Evolutionary conservation across 768 basidiomycete species (phyloP).

Genomic region (Ramaria rubella): DNA sequence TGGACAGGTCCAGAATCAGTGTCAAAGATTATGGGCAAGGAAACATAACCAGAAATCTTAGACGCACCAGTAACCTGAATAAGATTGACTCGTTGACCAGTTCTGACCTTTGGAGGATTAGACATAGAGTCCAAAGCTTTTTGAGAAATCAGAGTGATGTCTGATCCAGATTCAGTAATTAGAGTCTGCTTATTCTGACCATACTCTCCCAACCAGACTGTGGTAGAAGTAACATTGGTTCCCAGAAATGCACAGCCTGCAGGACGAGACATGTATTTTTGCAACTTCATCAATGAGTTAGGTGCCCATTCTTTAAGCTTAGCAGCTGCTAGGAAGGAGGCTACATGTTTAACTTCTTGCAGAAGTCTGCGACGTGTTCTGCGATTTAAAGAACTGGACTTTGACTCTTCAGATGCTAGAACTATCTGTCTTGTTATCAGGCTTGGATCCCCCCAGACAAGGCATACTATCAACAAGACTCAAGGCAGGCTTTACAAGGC

Average conservation of each 20-base stretch:
- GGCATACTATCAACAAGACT: too few species aligned
- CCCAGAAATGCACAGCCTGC: conserved; percentile 31
- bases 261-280: conserved; percentile 17
- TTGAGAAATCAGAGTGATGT: conserved; percentile 31
- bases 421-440: too few species aligned
- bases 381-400: conserved; percentile 11
- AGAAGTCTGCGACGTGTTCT: background rate
- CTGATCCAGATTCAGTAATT: conserved; percentile 28
- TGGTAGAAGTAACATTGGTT: conserved; percentile 20
- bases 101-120: conserved; percentile 14
- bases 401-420: conserved; percentile 20
- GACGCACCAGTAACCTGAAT: conserved; percentile 28
- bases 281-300: background rate
- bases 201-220: conserved; percentile 8
- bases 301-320: background rate
- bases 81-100: conserved; percentile 25
- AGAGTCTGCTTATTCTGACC: conserved; percentile 6
- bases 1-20: conserved; percentile 18
- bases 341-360: background rate
- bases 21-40: conserved; percentile 21
- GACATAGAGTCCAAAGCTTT: conserved; percentile 4
- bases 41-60: conserved; percentile 23
- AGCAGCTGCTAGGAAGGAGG: background rate
- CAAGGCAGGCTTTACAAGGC: too few species aligned
- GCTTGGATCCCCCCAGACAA: too few species aligned